These are phyloP conservation scores for Obelidium mucronatum DNA, from an alignment of 192 early-diverging fungal species.

Conservation along the genomic window DNA sequence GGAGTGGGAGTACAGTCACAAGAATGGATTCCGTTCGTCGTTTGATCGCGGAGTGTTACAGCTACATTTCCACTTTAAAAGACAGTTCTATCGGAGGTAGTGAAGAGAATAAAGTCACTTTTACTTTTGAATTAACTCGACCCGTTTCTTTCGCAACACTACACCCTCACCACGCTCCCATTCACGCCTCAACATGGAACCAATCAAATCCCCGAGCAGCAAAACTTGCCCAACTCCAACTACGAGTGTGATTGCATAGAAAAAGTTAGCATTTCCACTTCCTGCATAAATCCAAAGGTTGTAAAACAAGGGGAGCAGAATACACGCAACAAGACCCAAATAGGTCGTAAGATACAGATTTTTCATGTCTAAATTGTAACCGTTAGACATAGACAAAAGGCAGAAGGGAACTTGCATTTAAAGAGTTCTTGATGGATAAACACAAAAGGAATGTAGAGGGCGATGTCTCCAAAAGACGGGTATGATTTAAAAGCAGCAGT, in stretches of 20 bases:
- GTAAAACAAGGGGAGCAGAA: constrained; percentile 91
- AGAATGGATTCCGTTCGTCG: constrained; percentile 59
- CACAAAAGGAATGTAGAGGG: constrained; percentile 82
- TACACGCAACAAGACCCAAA: constrained; percentile 74
- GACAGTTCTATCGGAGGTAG: constrained; percentile 30
- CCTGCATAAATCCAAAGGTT: constrained; percentile 96
- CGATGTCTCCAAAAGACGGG: constrained; percentile 86
- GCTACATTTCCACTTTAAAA: constrained; percentile 59
- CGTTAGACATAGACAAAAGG: neutral
- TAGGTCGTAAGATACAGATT: constrained; percentile 78
- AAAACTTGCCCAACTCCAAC: constrained; percentile 87
- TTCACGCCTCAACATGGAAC: constrained; percentile 75
- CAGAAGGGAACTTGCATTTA: constrained; percentile 74
- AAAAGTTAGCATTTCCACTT: constrained; percentile 97
- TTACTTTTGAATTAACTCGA: too few relatives aligned
- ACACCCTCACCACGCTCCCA: constrained; percentile 74
- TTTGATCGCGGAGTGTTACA: constrained; percentile 59
- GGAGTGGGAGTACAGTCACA: constrained; percentile 96
- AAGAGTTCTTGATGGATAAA: constrained; percentile 83
- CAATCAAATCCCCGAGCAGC: constrained; percentile 85
- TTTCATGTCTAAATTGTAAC: constrained; percentile 70
- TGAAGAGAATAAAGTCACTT: too few relatives aligned
- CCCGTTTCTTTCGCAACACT: constrained; percentile 55
- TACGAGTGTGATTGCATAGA: constrained; percentile 95
- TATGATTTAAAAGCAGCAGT: constrained; percentile 93